A percentile compares a stretch with the other conserved stretches of the same genome.
Evolutionary conservation across 257 asterid genomes (phyloP).

Genomic region (Solanum sejunctum): DNA sequence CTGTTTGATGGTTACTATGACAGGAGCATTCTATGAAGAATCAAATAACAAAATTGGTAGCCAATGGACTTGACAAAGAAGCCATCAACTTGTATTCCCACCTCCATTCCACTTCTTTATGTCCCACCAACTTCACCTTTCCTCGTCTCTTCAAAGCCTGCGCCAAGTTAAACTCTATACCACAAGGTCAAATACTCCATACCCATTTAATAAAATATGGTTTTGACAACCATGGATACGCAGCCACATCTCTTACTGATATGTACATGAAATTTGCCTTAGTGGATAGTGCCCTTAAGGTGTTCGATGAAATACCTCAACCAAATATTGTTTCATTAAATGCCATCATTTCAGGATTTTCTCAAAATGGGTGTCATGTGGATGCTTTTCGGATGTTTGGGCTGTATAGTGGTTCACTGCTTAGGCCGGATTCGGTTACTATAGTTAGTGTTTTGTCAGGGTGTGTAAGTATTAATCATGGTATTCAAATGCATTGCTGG

Average conservation of each 20-base stretch:
- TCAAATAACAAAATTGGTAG: constrained; percentile 43
- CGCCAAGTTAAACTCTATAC: constrained; percentile 32
- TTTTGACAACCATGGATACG: constrained; percentile 17
- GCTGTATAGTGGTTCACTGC: constrained; percentile 9
- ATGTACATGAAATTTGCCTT: constrained; percentile 46
- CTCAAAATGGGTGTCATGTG: constrained; percentile 31
- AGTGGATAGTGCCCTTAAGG: constrained; percentile 29
- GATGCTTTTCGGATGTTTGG: constrained; percentile 36
- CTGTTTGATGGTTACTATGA: not conserved
- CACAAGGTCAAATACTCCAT: constrained; percentile 56
- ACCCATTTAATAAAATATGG: constrained; percentile 58
- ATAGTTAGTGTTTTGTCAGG: constrained; percentile 48
- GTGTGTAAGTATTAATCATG: constrained; percentile 25
- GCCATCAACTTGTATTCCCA: constrained; percentile 44
- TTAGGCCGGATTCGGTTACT: constrained; percentile 54
- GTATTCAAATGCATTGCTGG: constrained; percentile 60
- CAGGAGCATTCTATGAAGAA: constrained; percentile 32
- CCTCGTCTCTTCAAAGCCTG: constrained; percentile 87
- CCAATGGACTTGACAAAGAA: constrained; percentile 56
- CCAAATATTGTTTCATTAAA: constrained; percentile 39
- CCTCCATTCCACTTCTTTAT: constrained; percentile 27
- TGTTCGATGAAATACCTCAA: constrained; percentile 68
- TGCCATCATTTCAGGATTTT: constrained; percentile 65
- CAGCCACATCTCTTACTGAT: constrained; percentile 54
- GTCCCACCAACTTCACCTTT: constrained; percentile 52